These are phyloP conservation scores for Lactarius pseudohatsudake DNA, from an alignment of 768 basidiomycete genomes.

Conservation along the genomic window DNA sequence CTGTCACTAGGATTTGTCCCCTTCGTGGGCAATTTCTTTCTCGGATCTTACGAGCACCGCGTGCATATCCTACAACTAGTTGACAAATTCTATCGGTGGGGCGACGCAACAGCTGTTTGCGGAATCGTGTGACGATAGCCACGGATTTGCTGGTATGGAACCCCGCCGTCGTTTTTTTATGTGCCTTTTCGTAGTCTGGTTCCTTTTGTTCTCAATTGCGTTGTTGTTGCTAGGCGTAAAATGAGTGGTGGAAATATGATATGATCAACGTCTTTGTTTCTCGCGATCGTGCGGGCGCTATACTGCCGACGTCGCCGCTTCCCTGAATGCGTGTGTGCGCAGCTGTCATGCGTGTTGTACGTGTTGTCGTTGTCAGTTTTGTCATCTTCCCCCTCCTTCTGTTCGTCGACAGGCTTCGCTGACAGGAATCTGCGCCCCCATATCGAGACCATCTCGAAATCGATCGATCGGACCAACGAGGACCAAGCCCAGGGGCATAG, in stretches of 20 bases:
- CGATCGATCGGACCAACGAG: slow-evolving; percentile 15
- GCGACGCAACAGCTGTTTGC: background rate
- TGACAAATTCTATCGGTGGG: slow-evolving; percentile 16
- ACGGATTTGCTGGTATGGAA: slow-evolving; percentile 10
- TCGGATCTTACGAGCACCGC: slow-evolving; percentile 23
- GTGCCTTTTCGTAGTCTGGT: slow-evolving; percentile 11
- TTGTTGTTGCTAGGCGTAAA: slow-evolving; percentile 15
- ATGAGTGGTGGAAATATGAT: slow-evolving; percentile 8
- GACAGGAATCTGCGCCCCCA: slow-evolving; percentile 20
- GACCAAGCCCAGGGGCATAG: background rate
- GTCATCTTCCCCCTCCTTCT: background rate
- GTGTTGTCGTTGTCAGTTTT: slow-evolving; percentile 8
- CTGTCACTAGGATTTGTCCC: slow-evolving; percentile 14
- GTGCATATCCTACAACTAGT: slow-evolving; percentile 13
- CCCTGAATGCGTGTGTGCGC: slow-evolving; percentile 10
- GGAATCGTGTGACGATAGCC: background rate
- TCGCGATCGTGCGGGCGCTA: slow-evolving; percentile 6
- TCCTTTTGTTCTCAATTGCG: slow-evolving; percentile 13
- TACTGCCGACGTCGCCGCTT: slow-evolving; percentile 17
- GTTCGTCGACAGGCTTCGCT: slow-evolving; percentile 2
- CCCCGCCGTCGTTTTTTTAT: background rate
- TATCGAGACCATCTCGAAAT: slow-evolving; percentile 20
- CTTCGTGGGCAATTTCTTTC: background rate
- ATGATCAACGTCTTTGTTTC: background rate
- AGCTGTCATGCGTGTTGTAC: slow-evolving; percentile 14